Evolutionary conservation across 208 protist species (phyloP).

Genomic region (Acanthamoeba royreba): DNA sequence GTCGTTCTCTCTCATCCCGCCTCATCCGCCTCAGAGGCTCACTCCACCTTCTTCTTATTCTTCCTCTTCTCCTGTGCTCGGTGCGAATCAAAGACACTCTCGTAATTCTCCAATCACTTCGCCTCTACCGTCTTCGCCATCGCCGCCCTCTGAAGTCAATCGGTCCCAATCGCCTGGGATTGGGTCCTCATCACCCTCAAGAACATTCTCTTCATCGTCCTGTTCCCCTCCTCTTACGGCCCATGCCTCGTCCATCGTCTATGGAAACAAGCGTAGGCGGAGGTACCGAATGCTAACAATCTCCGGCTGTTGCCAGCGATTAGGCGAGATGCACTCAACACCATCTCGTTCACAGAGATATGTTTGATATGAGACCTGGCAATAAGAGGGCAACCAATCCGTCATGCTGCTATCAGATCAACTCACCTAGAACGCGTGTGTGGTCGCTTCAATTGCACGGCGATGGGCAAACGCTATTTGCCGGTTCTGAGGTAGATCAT

Average conservation of each 20-base stretch:
- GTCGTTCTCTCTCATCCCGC: neutral
- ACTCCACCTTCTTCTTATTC: neutral
- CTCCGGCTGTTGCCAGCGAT: neutral
- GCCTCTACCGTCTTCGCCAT: too few species aligned
- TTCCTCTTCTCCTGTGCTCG: neutral
- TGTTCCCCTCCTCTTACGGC: neutral
- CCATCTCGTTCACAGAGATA: too few species aligned
- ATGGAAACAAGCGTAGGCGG: neutral
- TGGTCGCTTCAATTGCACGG: neutral
- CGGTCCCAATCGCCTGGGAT: too few species aligned
- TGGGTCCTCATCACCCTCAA: neutral
- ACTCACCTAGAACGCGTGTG: neutral
- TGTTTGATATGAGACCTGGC: too few species aligned
- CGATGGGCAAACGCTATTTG: neutral
- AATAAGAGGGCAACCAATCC: neutral
- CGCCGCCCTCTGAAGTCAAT: too few species aligned
- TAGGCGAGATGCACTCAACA: neutral
- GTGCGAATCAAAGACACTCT: too few species aligned
- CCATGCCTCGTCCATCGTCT: neutral
- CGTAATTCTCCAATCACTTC: too few species aligned
- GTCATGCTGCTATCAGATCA: neutral
- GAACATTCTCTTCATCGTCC: neutral
- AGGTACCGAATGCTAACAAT: neutral
- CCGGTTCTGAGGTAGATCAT: neutral
- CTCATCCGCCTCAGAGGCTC: neutral